Percentiles rank a stretch among this genome's conserved stretches.
These are phyloP conservation scores for Diplotaxis tenuifolia DNA, from an alignment of 345 rosid genomes.

Conservation along the genomic window DNA sequence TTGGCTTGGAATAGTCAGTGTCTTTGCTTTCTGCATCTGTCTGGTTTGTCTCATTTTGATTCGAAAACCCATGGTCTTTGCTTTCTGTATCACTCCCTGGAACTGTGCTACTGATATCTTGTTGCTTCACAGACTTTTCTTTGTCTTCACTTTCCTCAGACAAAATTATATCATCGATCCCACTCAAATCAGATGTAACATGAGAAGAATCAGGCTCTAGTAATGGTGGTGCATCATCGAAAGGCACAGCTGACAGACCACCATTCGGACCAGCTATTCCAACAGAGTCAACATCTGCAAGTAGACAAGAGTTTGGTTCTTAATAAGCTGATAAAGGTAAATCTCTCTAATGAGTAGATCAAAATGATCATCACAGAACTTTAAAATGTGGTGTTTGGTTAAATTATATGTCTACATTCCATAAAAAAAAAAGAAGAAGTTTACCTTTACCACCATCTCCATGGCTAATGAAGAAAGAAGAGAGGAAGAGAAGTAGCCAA, in stretches of 20 bases:
- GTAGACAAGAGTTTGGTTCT: slow-evolving; percentile 10
- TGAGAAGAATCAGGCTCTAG: slow-evolving; percentile 27
- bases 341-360: background rate
- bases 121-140: background rate
- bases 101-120: slow-evolving; percentile 16
- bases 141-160: slow-evolving; percentile 9
- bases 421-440: background rate
- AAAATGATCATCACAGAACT: background rate
- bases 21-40: slow-evolving; percentile 30
- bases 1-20: slow-evolving; percentile 4
- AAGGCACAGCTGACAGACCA: slow-evolving; percentile 22
- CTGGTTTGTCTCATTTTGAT: slow-evolving; percentile 3
- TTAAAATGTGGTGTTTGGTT: background rate
- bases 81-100: slow-evolving; percentile 26
- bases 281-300: slow-evolving; percentile 47
- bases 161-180: background rate
- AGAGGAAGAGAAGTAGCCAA: slow-evolving; percentile 72
- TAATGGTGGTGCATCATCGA: slow-evolving; percentile 34
- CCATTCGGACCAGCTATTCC: slow-evolving; percentile 19
- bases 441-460: slow-evolving; percentile 64
- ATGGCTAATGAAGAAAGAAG: slow-evolving; percentile 60
- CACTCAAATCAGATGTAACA: slow-evolving; percentile 17
- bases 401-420: background rate
- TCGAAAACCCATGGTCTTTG: background rate
- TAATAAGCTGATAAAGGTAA: background rate